Evolutionary conservation across 2,329 filamentous ascomycete species (phyloP).

Genomic region (Exophiala bonariae): DNA sequence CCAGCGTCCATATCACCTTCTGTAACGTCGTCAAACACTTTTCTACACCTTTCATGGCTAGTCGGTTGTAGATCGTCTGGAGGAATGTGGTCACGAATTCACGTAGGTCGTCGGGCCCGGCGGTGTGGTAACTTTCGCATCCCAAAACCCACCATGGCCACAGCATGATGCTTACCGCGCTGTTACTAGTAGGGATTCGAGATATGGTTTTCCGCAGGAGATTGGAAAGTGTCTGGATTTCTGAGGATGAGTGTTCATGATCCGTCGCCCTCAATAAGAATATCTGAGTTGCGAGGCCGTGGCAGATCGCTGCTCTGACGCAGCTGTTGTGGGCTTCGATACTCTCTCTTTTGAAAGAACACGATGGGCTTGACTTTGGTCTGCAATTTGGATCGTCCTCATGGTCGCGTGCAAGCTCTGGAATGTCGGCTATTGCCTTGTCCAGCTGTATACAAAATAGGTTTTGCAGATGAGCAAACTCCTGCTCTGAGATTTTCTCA

Average conservation of each 20-base stretch:
- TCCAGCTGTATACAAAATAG: neutral
- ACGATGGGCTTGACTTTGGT: neutral
- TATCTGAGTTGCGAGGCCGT: conserved; percentile 2
- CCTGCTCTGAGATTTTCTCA: neutral
- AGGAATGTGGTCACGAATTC: neutral
- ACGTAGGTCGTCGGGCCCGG: conserved; percentile 27
- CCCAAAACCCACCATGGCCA: conserved; percentile 2
- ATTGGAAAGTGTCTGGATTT: neutral
- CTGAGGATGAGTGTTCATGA: neutral
- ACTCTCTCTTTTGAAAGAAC: neutral
- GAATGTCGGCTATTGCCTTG: neutral
- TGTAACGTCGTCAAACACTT: conserved; percentile 1
- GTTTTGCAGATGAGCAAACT: neutral
- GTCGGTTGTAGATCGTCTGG: neutral
- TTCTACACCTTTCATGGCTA: neutral
- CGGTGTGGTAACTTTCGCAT: conserved; percentile 12
- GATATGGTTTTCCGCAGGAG: neutral
- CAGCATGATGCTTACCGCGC: neutral
- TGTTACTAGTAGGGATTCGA: neutral
- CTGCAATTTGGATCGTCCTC: neutral
- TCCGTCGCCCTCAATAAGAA: conserved; percentile 4
- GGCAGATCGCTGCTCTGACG: conserved; percentile 2
- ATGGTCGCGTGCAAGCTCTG: neutral
- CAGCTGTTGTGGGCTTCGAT: neutral
- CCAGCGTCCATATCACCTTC: neutral